Conservation (phyloP, 1,284 basidiomycete species). For the Leccinum huronense region DNA sequence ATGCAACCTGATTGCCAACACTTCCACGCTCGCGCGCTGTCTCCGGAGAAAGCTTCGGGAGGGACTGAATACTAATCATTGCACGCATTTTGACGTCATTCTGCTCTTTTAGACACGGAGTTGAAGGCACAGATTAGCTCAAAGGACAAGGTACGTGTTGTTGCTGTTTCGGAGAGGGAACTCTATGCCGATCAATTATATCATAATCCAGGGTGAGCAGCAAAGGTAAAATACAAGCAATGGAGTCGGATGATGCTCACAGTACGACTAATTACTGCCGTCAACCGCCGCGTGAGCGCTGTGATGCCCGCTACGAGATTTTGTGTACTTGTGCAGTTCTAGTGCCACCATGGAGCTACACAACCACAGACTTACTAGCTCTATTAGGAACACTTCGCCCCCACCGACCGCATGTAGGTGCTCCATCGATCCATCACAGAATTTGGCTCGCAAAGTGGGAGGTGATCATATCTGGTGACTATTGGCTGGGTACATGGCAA, state of each 20-base stretch:
- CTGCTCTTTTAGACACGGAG: constrained; percentile 26
- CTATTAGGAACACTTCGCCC: too few relatives aligned
- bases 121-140: constrained; percentile 29
- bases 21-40: background rate
- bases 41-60: background rate
- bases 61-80: constrained; percentile 16
- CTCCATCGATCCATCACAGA: too few relatives aligned
- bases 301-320: too few relatives aligned
- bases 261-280: too few relatives aligned
- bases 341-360: too few relatives aligned
- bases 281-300: too few relatives aligned
- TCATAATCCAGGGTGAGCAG: constrained; percentile 25
- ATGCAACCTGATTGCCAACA: constrained; percentile 21
- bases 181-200: background rate
- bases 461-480: too few relatives aligned
- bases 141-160: constrained; percentile 15
- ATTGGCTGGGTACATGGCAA: too few relatives aligned
- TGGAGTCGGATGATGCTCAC: background rate
- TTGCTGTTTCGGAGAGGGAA: background rate
- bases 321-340: too few relatives aligned
- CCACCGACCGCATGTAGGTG: too few relatives aligned
- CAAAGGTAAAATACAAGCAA: constrained; percentile 26
- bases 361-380: too few relatives aligned
- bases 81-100: constrained; percentile 17
- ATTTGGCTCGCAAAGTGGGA: too few relatives aligned